These are phyloP conservation scores for Plantago ovata DNA, from an alignment of 257 asterid genomes.

Conservation along the genomic window DNA sequence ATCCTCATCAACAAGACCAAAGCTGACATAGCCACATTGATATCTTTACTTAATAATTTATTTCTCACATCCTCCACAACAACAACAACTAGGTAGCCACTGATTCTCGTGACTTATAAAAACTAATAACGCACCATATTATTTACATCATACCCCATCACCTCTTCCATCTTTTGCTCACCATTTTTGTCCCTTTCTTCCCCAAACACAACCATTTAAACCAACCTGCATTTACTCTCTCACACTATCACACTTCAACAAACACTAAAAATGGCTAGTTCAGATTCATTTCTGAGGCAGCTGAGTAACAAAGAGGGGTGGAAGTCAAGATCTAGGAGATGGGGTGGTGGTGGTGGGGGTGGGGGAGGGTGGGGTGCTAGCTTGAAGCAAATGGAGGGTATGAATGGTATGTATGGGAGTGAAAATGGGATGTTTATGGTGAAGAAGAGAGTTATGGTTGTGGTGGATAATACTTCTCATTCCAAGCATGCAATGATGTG, in stretches of 20 bases:
- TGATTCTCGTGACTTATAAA: too few relatives aligned
- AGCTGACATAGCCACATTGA: too few relatives aligned
- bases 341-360: slow-evolving; percentile 33
- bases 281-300: slow-evolving; percentile 72
- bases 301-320: slow-evolving; percentile 67
- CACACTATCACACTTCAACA: background rate
- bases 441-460: slow-evolving; percentile 91
- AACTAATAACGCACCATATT: too few relatives aligned
- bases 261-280: slow-evolving; percentile 39
- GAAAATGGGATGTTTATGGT: slow-evolving; percentile 15
- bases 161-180: too few relatives aligned
- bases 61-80: too few relatives aligned
- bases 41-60: too few relatives aligned
- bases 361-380: slow-evolving; percentile 8
- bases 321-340: slow-evolving; percentile 57
- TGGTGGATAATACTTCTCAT: slow-evolving; percentile 68
- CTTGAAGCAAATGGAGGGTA: slow-evolving; percentile 25
- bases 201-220: too few relatives aligned
- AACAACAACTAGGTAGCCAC: too few relatives aligned
- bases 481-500: slow-evolving; percentile 91
- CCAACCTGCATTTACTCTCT: background rate
- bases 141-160: too few relatives aligned
- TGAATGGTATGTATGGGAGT: slow-evolving; percentile 15
- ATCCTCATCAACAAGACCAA: too few relatives aligned
- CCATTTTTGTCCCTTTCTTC: too few relatives aligned